Evolutionary conservation across 139 green algal genomes (phyloP).

Genomic region (Micromonas pusilla): DNA sequence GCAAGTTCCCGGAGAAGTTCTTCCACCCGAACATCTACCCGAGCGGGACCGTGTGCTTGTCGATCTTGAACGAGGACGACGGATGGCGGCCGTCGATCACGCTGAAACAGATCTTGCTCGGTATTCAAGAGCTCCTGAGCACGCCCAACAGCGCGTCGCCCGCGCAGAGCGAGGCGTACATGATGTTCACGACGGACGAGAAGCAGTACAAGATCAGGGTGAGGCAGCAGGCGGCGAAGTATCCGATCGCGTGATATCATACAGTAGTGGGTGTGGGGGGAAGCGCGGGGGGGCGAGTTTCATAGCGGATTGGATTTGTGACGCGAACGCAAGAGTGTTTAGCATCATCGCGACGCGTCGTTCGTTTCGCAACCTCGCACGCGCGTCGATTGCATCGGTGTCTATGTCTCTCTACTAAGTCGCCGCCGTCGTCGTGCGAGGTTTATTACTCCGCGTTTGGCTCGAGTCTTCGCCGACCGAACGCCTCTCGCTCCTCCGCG

Average conservation of each 20-base stretch:
- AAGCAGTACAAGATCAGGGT: conserved; percentile 65
- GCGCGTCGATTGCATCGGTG: too few species aligned
- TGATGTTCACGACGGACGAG: conserved; percentile 62
- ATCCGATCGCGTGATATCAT: conserved; percentile 46
- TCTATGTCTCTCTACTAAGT: too few species aligned
- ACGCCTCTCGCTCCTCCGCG: too few species aligned
- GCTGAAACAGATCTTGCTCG: conserved; percentile 88
- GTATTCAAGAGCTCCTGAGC: conserved; percentile 93
- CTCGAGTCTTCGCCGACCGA: too few species aligned
- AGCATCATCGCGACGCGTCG: too few species aligned
- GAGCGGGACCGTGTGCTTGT: conserved; percentile 88
- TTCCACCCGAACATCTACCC: conserved; percentile 85
- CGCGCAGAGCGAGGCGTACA: conserved; percentile 60
- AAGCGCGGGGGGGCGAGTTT: too few species aligned
- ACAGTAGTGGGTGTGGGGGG: too few species aligned
- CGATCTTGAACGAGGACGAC: conserved; percentile 88
- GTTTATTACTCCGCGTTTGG: too few species aligned
- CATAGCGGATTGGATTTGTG: too few species aligned
- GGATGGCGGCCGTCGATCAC: conserved; percentile 82
- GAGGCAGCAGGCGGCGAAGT: conserved; percentile 56
- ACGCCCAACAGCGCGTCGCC: conserved; percentile 60
- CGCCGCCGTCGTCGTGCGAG: too few species aligned
- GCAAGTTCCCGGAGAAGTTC: conserved; percentile 73
- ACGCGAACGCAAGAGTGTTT: too few species aligned
- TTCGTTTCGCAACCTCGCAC: too few species aligned